phyloP scores from a whole-genome alignment of 2,329 filamentous ascomycete genomes.

The Cladosporium sp. region DNA sequence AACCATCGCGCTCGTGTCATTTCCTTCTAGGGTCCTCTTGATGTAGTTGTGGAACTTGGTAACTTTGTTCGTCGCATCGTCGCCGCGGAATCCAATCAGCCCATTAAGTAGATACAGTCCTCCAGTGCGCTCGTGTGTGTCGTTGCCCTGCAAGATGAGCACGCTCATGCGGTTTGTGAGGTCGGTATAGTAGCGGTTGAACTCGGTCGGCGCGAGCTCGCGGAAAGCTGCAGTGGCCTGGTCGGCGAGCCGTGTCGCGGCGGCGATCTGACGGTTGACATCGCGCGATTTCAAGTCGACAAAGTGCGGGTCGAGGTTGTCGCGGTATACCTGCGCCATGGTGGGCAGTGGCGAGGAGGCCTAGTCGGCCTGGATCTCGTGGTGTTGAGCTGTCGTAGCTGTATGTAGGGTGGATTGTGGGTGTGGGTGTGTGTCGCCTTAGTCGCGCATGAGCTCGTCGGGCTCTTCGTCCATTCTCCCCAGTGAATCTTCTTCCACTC shows the following conservation, averaged over 20 bases:
- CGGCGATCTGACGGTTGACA: slow-evolving; percentile 34
- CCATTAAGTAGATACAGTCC: slow-evolving; percentile 90
- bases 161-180: slow-evolving; percentile 66
- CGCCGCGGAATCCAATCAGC: slow-evolving; percentile 93
- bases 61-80: slow-evolving; percentile 90
- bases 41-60: slow-evolving; percentile 92
- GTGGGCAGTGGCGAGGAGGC: slow-evolving; percentile 18
- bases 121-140: slow-evolving; percentile 84
- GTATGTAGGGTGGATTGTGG: neutral
- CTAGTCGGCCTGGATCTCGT: slow-evolving; percentile 7
- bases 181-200: slow-evolving; percentile 68
- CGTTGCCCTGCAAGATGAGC: slow-evolving; percentile 81
- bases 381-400: slow-evolving; percentile 8
- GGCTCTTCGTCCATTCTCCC: slow-evolving; percentile 21
- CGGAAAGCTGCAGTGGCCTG: slow-evolving; percentile 37
- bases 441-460: slow-evolving; percentile 20
- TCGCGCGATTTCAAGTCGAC: slow-evolving; percentile 35
- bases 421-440: slow-evolving; percentile 8
- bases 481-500: neutral
- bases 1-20: slow-evolving; percentile 88
- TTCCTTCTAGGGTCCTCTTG: slow-evolving; percentile 82
- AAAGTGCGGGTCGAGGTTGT: slow-evolving; percentile 36
- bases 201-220: slow-evolving; percentile 79
- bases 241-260: slow-evolving; percentile 34
- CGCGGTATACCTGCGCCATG: slow-evolving; percentile 37